Percentiles rank a stretch among this genome's conserved stretches.
phyloP scores from a whole-genome alignment of 345 rosid species.

The Eucalyptus urophylla region DNA sequence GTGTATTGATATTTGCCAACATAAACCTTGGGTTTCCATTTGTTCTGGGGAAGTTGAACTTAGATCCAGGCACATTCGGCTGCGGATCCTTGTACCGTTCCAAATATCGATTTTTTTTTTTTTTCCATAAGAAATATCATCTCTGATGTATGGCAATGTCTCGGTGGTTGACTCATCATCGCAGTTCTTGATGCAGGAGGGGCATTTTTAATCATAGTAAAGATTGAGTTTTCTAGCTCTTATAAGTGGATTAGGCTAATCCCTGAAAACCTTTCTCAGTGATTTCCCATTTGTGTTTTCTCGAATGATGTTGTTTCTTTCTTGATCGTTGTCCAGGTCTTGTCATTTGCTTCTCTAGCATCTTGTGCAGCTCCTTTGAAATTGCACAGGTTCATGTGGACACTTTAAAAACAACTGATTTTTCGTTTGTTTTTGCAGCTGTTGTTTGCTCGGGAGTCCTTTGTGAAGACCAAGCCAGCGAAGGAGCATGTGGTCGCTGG shows the following conservation, averaged over 20 bases:
- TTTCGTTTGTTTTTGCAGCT: constrained; percentile 9
- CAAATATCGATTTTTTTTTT: not conserved
- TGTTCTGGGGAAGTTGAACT: not conserved
- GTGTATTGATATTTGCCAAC: not conserved
- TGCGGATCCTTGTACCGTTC: not conserved
- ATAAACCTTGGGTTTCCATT: not conserved
- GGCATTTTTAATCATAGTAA: not conserved
- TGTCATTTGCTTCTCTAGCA: not conserved
- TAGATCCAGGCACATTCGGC: not conserved
- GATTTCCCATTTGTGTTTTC: not conserved
- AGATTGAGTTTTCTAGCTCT: not conserved
- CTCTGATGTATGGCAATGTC: not conserved
- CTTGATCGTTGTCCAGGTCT: not conserved
- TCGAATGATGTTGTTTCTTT: not conserved
- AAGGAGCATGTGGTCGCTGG: constrained; percentile 62
- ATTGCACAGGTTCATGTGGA: not conserved
- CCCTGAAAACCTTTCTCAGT: not conserved
- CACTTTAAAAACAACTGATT: not conserved
- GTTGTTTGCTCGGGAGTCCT: constrained; percentile 50
- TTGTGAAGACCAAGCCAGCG: constrained; percentile 52
- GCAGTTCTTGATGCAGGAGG: not conserved
- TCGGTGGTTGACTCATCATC: not conserved
- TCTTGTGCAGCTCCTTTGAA: too few species aligned
- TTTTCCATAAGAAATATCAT: not conserved
- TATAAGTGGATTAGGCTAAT: not conserved